These are phyloP conservation scores for Trichoderma citrinoviride DNA, from an alignment of 2,329 filamentous ascomycete genomes.

Conservation along the genomic window DNA sequence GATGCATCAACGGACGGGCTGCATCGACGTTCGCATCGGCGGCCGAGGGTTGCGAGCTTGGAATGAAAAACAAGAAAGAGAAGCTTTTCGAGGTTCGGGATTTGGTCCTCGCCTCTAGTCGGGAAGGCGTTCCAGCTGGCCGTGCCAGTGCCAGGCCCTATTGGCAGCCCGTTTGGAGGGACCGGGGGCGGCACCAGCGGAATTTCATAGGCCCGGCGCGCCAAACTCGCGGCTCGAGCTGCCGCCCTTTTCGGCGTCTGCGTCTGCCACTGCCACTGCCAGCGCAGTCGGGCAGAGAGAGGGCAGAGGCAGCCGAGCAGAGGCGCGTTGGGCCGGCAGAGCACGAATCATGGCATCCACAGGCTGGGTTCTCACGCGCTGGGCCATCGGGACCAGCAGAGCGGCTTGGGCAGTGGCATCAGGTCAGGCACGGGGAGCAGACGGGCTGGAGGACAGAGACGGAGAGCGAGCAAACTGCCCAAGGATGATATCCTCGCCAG, in stretches of 20 bases:
- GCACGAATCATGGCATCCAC: no score
- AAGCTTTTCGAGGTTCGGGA: conserved; percentile 15
- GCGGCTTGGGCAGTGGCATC: no score
- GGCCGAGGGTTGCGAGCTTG: neutral
- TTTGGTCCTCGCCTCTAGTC: conserved; percentile 14
- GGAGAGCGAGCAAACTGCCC: no score
- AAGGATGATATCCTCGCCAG: no score
- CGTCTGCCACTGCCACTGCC: no score
- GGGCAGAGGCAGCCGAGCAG: no score
- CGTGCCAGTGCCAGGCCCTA: neutral
- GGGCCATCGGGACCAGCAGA: no score
- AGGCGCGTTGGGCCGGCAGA: no score
- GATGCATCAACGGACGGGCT: conserved; percentile 20
- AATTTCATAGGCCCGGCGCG: conserved; percentile 18
- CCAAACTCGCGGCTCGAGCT: neutral
- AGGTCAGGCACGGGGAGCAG: no score
- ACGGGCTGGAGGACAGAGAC: no score
- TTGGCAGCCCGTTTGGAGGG: neutral
- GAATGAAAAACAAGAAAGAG: conserved; percentile 14
- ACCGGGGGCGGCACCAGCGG: conserved; percentile 3
- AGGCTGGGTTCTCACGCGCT: no score
- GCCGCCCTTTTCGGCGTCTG: neutral
- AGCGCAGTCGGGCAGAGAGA: no score
- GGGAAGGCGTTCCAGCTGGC: conserved; percentile 10
- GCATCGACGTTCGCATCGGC: conserved; percentile 27